Conservation (phyloP, 106 monocot genomes). For the Allium fistulosum region DNA sequence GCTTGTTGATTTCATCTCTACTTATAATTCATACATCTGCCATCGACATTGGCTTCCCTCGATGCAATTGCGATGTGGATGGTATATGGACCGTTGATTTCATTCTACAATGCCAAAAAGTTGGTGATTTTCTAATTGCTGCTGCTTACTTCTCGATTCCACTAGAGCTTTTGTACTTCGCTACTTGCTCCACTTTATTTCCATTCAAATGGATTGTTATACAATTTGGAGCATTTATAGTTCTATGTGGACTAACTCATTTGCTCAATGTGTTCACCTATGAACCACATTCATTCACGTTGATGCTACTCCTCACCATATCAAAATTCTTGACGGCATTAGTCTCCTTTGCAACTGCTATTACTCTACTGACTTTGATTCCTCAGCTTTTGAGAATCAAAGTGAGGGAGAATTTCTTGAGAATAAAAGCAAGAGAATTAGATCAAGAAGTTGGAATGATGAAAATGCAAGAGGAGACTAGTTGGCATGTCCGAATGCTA, state of each 20-base stretch:
- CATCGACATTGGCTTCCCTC: slow-evolving; percentile 12
- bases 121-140: slow-evolving; percentile 61
- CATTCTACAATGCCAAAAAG: slow-evolving; percentile 57
- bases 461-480: slow-evolving; percentile 57
- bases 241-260: slow-evolving; percentile 68
- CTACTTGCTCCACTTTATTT: slow-evolving; percentile 43
- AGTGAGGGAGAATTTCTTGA: slow-evolving; percentile 57
- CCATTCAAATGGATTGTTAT: slow-evolving; percentile 77
- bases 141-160: slow-evolving; percentile 80
- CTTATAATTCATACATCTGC: slow-evolving; percentile 13
- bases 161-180: slow-evolving; percentile 66
- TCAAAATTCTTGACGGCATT: slow-evolving; percentile 69
- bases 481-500: slow-evolving; percentile 76
- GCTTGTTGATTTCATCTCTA: slow-evolving; percentile 11
- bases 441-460: slow-evolving; percentile 49
- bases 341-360: slow-evolving; percentile 65
- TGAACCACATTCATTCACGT: slow-evolving; percentile 43
- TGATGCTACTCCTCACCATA: slow-evolving; percentile 47
- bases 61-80: slow-evolving; percentile 43
- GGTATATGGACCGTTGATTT: slow-evolving; percentile 31
- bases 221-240: slow-evolving; percentile 67
- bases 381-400: slow-evolving; percentile 68
- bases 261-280: slow-evolving; percentile 68
- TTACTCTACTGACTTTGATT: slow-evolving; percentile 64
- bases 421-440: slow-evolving; percentile 52